phyloP scores from a whole-genome alignment of 73 alveolate species.

The Paramecium octaurelia region DNA sequence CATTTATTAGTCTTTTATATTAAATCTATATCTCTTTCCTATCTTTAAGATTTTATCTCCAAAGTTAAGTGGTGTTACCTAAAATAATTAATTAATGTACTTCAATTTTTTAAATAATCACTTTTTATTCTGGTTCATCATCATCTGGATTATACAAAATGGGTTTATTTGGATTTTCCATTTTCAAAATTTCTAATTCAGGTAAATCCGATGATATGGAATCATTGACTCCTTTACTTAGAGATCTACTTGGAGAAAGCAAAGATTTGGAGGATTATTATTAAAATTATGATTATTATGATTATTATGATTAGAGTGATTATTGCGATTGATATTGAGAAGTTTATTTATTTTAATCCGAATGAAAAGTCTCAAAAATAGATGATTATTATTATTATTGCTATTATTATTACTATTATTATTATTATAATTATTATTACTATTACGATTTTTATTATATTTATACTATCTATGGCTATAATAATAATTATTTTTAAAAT shows the following conservation, averaged over 20 bases:
- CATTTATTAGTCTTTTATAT: not conserved
- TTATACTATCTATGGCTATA: not conserved
- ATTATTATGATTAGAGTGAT: not conserved
- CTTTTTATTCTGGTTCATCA: not conserved
- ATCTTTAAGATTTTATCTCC: not conserved
- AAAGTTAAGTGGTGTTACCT: not conserved
- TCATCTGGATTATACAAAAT: constrained; percentile 38
- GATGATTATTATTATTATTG: not conserved
- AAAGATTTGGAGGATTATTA: not conserved
- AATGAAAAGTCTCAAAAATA: not conserved
- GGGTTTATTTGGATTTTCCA: not conserved
- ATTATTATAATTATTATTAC: not conserved
- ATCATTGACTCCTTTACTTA: not conserved
- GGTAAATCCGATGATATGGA: not conserved
- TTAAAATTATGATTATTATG: not conserved
- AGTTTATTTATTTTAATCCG: not conserved
- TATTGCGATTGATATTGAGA: not conserved
- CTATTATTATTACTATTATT: not conserved
- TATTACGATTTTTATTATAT: not conserved
- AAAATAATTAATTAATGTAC: not conserved
- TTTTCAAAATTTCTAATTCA: not conserved
- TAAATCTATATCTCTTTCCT: constrained; percentile 3
- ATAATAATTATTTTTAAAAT: not conserved
- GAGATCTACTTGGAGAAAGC: not conserved
- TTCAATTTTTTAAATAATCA: not conserved